Conservation (phyloP, 306 rosid species). For the Macrotyloma uniflorum region DNA sequence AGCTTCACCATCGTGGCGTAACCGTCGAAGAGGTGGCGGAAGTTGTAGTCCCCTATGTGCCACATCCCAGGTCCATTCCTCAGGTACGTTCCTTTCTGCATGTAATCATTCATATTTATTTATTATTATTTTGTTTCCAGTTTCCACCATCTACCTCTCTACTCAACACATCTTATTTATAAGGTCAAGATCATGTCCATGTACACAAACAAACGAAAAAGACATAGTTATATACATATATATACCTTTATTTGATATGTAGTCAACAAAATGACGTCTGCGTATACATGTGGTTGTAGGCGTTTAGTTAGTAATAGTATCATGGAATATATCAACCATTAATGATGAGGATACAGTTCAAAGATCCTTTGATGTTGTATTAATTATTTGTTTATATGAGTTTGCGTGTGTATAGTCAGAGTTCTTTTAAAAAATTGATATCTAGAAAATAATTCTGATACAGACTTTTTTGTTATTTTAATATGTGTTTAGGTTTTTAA, state of each 20-base stretch:
- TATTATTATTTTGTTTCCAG: background rate
- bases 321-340: background rate
- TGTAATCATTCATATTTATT: conserved; percentile 16
- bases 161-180: background rate
- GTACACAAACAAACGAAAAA: background rate
- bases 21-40: conserved; percentile 94
- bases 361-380: background rate
- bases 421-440: background rate
- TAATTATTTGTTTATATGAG: background rate
- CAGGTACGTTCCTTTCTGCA: conserved; percentile 94
- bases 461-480: background rate
- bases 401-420: background rate
- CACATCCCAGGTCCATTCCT: conserved; percentile 96
- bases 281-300: background rate
- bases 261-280: conserved; percentile 16
- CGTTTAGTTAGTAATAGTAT: background rate
- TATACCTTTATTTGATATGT: too few species aligned
- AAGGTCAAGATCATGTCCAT: background rate
- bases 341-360: background rate
- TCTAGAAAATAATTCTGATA: background rate
- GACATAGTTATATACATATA: background rate
- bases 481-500: background rate
- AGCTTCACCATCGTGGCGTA: conserved; percentile 84
- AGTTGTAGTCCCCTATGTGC: conserved; percentile 82
- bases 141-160: background rate